Conservation (phyloP, 2,329 filamentous ascomycete genomes). For the Colletotrichum melonis region DNA sequence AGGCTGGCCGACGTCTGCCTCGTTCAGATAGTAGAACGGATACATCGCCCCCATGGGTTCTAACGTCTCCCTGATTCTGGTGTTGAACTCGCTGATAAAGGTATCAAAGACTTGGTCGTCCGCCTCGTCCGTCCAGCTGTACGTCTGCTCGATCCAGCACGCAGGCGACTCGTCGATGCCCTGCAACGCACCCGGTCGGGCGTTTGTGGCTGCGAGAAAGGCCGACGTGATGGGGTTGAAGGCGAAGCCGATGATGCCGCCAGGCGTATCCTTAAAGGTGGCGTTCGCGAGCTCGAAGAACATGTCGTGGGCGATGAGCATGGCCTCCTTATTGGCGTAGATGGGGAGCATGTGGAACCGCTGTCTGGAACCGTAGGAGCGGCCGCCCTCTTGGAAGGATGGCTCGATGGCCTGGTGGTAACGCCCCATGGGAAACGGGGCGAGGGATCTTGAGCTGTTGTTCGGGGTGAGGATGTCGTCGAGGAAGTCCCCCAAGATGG, state of each 20-base stretch:
- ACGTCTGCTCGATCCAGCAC: not conserved
- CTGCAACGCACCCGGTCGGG: not conserved
- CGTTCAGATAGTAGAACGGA: slow-evolving; percentile 15
- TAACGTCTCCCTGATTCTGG: not conserved
- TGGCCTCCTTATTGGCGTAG: not conserved
- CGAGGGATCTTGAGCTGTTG: not conserved
- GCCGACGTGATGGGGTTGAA: slow-evolving; percentile 10
- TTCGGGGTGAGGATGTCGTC: not conserved
- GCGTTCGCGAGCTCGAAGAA: not conserved
- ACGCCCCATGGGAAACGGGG: not conserved
- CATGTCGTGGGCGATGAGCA: slow-evolving; percentile 2
- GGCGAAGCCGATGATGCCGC: not conserved
- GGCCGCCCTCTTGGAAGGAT: not conserved
- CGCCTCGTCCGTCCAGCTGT: slow-evolving; percentile 3
- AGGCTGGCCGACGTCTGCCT: slow-evolving; percentile 7
- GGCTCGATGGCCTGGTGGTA: not conserved
- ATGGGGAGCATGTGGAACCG: slow-evolving; percentile 3
- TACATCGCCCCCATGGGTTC: not conserved
- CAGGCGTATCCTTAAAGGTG: not conserved
- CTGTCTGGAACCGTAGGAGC: not conserved
- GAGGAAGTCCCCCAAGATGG: not conserved
- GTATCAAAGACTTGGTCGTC: not conserved
- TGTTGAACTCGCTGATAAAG: not conserved
- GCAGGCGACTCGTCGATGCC: slow-evolving; percentile 1
- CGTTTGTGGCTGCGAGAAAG: not conserved